Conservation (phyloP, 306 rosid species). For the Hippophae rhamnoides region DNA sequence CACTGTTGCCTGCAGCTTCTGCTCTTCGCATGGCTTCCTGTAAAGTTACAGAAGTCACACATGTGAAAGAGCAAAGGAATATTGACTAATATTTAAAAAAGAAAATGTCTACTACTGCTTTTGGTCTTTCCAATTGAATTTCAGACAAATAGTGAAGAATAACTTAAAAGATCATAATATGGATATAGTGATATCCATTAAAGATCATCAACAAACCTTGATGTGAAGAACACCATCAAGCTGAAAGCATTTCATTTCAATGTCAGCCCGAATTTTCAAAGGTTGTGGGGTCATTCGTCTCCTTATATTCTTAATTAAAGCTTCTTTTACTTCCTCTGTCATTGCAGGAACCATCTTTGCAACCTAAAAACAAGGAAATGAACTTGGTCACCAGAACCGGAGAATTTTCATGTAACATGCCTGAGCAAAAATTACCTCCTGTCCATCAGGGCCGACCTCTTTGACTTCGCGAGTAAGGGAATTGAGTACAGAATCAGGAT, state of each 20-base stretch:
- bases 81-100: too few species aligned
- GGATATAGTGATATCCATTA: too few species aligned
- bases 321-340: conserved; percentile 74
- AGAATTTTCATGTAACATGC: background rate
- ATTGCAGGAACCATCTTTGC: conserved; percentile 81
- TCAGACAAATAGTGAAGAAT: too few species aligned
- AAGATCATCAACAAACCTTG: conserved; percentile 37
- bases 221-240: conserved; percentile 96
- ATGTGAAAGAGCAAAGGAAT: too few species aligned
- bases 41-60: background rate
- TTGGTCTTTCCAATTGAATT: too few species aligned
- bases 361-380: conserved; percentile 16
- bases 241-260: conserved; percentile 93
- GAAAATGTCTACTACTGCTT: too few species aligned
- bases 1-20: conserved; percentile 86
- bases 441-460: conserved; percentile 84
- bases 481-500: conserved; percentile 78
- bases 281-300: conserved; percentile 98
- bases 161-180: too few species aligned
- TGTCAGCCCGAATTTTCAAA: conserved; percentile 87
- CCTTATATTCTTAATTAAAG: conserved; percentile 67
- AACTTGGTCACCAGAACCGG: conserved; percentile 5
- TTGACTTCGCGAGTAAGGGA: conserved; percentile 76
- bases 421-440: conserved; percentile 51
- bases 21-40: conserved; percentile 95